phyloP scores from a whole-genome alignment of 768 basidiomycete species.

The Xerocomus potaroensis region DNA sequence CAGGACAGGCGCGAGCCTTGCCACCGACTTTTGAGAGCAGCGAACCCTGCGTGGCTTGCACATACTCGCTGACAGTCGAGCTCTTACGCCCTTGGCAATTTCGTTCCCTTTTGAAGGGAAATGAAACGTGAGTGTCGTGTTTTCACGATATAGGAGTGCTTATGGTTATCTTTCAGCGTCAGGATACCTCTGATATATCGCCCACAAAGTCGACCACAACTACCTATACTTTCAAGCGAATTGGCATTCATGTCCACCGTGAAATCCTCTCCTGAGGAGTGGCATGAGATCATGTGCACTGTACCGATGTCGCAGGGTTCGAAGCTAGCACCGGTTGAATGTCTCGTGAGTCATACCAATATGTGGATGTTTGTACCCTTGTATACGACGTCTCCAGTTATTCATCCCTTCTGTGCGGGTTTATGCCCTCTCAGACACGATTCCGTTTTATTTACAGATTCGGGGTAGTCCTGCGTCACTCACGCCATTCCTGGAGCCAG shows the following conservation, averaged over 20 bases:
- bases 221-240: conserved; percentile 43
- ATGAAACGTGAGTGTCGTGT: conserved; percentile 38
- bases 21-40: conserved; percentile 45
- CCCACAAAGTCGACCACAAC: conserved; percentile 52
- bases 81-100: conserved; percentile 38
- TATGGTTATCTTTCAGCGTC: conserved; percentile 32
- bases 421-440: conserved; percentile 50
- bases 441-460: conserved; percentile 65
- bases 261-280: conserved; percentile 64
- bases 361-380: not conserved
- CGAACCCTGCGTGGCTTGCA: conserved; percentile 31
- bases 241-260: conserved; percentile 53
- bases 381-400: conserved; percentile 35
- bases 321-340: conserved; percentile 38
- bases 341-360: conserved; percentile 41
- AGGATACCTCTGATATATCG: conserved; percentile 46
- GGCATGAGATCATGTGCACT: conserved; percentile 47
- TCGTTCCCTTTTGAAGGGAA: conserved; percentile 42
- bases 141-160: not conserved
- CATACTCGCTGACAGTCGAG: conserved; percentile 45
- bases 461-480: conserved; percentile 44
- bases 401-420: conserved; percentile 55
- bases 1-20: conserved; percentile 30
- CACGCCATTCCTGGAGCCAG: conserved; percentile 38
- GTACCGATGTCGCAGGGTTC: conserved; percentile 37